These are phyloP conservation scores for Lithohypha guttulata DNA, from an alignment of 2,329 filamentous ascomycete species.

Conservation along the genomic window DNA sequence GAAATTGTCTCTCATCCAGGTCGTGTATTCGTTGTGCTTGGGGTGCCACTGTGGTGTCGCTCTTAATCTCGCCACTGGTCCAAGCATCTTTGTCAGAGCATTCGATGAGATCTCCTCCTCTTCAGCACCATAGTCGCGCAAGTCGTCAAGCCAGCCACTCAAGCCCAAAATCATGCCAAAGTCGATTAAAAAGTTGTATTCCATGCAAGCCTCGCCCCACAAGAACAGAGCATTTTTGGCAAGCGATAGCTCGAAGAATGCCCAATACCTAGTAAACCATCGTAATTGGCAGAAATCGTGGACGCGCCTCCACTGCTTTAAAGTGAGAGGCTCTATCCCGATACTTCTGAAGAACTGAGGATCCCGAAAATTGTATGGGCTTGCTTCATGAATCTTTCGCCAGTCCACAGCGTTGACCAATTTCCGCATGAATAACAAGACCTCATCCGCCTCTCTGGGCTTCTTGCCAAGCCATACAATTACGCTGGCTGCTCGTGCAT, in stretches of 20 bases:
- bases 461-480: constrained; percentile 16
- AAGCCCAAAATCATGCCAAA: constrained; percentile 6
- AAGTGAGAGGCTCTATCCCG: constrained; percentile 5
- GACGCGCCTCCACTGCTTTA: constrained; percentile 7
- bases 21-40: constrained; percentile 2
- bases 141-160: constrained; percentile 9
- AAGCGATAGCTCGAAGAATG: constrained; percentile 7
- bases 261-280: constrained; percentile 10
- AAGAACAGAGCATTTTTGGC: constrained; percentile 8
- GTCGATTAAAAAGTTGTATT: constrained; percentile 9
- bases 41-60: constrained; percentile 6
- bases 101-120: not conserved
- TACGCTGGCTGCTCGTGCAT: constrained; percentile 11
- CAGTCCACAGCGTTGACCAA: constrained; percentile 9
- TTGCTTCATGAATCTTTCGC: constrained; percentile 4
- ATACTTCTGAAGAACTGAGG: not conserved
- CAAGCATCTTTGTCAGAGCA: constrained; percentile 7
- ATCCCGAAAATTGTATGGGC: constrained; percentile 5
- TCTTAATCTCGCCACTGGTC: constrained; percentile 4
- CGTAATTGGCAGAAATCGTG: constrained; percentile 3
- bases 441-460: constrained; percentile 6
- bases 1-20: constrained; percentile 6
- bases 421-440: constrained; percentile 7
- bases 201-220: constrained; percentile 9
- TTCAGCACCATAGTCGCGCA: not conserved